These are phyloP conservation scores for Clarireedia homoeocarpa DNA, from an alignment of 2,329 filamentous ascomycete species.

Conservation along the genomic window DNA sequence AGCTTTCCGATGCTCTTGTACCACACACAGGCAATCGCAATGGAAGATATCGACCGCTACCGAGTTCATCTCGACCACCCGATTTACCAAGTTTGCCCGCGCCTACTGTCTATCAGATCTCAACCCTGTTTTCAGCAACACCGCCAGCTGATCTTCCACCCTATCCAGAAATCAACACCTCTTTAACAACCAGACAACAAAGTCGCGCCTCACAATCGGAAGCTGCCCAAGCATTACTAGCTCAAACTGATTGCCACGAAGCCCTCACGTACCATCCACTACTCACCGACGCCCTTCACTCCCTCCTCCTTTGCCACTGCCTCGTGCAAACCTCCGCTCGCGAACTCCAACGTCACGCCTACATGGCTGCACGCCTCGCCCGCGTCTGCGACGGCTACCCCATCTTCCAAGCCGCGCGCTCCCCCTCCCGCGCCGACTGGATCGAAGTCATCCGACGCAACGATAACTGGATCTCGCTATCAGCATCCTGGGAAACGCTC, in stretches of 20 bases:
- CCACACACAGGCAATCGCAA: slow-evolving; percentile 31
- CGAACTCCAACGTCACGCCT: slow-evolving; percentile 69
- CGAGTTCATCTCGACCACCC: slow-evolving; percentile 19
- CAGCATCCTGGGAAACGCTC: slow-evolving; percentile 60
- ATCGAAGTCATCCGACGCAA: slow-evolving; percentile 62
- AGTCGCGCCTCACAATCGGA: slow-evolving; percentile 26
- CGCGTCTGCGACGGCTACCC: slow-evolving; percentile 73
- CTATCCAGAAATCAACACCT: slow-evolving; percentile 45
- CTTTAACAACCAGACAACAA: slow-evolving; percentile 27
- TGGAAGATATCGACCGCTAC: slow-evolving; percentile 26
- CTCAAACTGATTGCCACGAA: slow-evolving; percentile 45
- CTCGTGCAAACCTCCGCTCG: slow-evolving; percentile 71
- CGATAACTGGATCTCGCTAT: slow-evolving; percentile 62
- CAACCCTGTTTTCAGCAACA: slow-evolving; percentile 62
- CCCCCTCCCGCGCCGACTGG: slow-evolving; percentile 71
- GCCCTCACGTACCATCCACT: slow-evolving; percentile 74
- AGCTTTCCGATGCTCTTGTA: slow-evolving; percentile 36
- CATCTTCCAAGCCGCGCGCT: slow-evolving; percentile 66
- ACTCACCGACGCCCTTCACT: slow-evolving; percentile 70
- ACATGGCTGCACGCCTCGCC: slow-evolving; percentile 71
- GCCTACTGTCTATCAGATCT: slow-evolving; percentile 44
- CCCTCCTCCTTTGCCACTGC: slow-evolving; percentile 69
- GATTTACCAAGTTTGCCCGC: slow-evolving; percentile 39
- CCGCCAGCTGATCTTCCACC: slow-evolving; percentile 59
- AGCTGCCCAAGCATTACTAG: slow-evolving; percentile 29